Evolutionary conservation across 2,329 filamentous ascomycete species (phyloP).

Genomic region (Fusarium torreyae): DNA sequence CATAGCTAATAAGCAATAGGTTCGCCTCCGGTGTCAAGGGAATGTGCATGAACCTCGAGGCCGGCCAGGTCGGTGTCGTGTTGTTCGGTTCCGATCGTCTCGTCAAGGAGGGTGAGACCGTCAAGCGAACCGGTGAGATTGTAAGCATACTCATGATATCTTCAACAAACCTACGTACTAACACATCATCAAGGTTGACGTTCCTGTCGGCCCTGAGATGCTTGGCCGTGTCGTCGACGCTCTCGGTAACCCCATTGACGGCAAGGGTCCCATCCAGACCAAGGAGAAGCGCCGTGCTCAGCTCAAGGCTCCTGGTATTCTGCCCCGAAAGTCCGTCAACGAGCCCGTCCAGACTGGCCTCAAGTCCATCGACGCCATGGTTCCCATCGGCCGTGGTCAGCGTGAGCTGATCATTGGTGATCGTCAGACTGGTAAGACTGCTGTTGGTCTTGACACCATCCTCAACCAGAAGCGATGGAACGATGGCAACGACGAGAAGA

Average conservation of each 20-base stretch:
- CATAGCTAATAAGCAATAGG: conserved; percentile 65
- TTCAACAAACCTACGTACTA: conserved; percentile 37
- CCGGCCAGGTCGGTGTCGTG: conserved; percentile 99
- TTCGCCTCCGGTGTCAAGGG: conserved; percentile 99
- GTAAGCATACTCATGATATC: conserved; percentile 69
- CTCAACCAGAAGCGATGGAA: conserved; percentile 99
- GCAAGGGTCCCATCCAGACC: conserved; percentile 97
- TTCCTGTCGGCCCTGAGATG: conserved; percentile 92
- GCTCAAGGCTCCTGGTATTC: conserved; percentile 98
- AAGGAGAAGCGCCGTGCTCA: conserved; percentile 95
- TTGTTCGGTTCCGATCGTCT: conserved; percentile 99
- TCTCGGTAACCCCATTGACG: conserved; percentile 99
- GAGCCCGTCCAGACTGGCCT: conserved; percentile 99
- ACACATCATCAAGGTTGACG: conserved; percentile 81
- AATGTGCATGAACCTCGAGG: conserved; percentile 99
- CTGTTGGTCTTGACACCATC: conserved; percentile 96
- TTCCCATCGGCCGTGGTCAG: conserved; percentile 99
- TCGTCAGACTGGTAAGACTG: conserved; percentile 99
- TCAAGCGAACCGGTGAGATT: conserved; percentile 99
- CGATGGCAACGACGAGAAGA: conserved; percentile 84
- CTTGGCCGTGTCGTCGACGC: conserved; percentile 99
- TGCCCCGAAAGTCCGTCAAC: conserved; percentile 97
- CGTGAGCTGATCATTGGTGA: conserved; percentile 99
- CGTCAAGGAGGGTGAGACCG: conserved; percentile 98
- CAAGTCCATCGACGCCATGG: conserved; percentile 99